Percentiles rank a stretch among this genome's conserved stretches.
These are phyloP conservation scores for Chamaenerion angustifolium DNA, from an alignment of 345 rosid genomes.

Conservation along the genomic window DNA sequence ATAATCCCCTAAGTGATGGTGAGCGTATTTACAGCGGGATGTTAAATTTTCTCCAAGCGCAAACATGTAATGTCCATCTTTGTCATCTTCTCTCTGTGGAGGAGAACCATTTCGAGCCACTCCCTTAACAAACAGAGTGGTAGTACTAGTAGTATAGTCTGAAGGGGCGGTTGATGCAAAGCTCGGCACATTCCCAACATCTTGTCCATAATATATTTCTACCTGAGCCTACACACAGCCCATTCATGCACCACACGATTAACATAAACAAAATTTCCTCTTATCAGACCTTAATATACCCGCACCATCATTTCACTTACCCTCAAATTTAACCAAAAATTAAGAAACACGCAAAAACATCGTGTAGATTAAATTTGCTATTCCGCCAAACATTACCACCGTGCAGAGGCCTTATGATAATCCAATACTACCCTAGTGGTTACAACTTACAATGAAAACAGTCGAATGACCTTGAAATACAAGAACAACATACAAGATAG, in stretches of 20 bases:
- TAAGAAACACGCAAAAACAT: no score
- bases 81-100: conserved; percentile 81
- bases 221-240: conserved; percentile 98
- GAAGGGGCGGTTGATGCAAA: conserved; percentile 62
- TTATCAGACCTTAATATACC: background rate
- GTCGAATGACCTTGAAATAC: no score
- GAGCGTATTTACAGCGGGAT: conserved; percentile 37
- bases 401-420: no score
- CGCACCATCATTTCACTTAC: background rate
- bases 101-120: conserved; percentile 64
- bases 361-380: no score
- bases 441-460: no score
- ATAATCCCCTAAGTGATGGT: background rate
- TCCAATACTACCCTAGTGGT: no score
- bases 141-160: conserved; percentile 25
- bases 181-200: conserved; percentile 75
- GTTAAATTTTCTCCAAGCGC: conserved; percentile 81
- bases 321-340: no score
- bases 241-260: conserved; percentile 59
- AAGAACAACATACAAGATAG: no score
- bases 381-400: no score
- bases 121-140: conserved; percentile 22
- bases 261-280: conserved; percentile 19
- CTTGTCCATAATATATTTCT: conserved; percentile 85
- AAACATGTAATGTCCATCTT: conserved; percentile 91